phyloP scores from a whole-genome alignment of 2,329 filamentous ascomycete species.

The Trichoderma koningiopsis region DNA sequence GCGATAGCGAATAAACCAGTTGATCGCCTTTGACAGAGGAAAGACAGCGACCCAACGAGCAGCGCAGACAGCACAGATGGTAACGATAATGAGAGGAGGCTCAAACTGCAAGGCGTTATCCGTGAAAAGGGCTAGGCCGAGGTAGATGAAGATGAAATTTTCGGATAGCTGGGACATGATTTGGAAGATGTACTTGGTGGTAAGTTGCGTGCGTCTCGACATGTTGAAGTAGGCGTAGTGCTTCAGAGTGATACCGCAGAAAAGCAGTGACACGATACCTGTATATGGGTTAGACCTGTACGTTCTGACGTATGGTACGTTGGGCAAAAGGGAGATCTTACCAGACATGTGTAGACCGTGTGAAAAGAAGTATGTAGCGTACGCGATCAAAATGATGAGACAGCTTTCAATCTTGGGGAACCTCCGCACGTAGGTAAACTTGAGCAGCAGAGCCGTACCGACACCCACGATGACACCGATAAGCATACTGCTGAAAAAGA shows the following conservation, averaged over 20 bases:
- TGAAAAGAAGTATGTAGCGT: conserved; percentile 96
- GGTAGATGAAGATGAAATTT: conserved; percentile 99
- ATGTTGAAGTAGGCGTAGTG: conserved; percentile 99
- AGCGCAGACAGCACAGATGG: conserved; percentile 86
- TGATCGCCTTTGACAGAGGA: conserved; percentile 84
- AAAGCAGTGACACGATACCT: conserved; percentile 95
- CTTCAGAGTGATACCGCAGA: conserved; percentile 97
- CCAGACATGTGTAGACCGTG: conserved; percentile 95
- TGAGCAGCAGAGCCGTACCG: conserved; percentile 81
- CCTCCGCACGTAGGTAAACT: conserved; percentile 90
- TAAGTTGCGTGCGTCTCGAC: conserved; percentile 94
- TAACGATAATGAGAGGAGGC: conserved; percentile 91
- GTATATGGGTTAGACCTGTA: conserved; percentile 1
- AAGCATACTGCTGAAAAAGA: conserved; percentile 91
- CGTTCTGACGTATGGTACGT: neutral
- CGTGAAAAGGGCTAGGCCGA: conserved; percentile 92
- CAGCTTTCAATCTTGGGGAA: conserved; percentile 98
- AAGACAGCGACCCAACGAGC: conserved; percentile 95
- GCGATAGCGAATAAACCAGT: conserved; percentile 87
- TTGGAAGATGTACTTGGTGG: conserved; percentile 97
- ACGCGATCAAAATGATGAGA: conserved; percentile 88
- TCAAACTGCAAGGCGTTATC: conserved; percentile 87
- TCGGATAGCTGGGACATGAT: conserved; percentile 92
- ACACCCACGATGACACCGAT: conserved; percentile 89
- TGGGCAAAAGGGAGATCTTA: conserved; percentile 48